Evolutionary conservation across 768 basidiomycete species (phyloP).

Genomic region (Podaxis sp.): DNA sequence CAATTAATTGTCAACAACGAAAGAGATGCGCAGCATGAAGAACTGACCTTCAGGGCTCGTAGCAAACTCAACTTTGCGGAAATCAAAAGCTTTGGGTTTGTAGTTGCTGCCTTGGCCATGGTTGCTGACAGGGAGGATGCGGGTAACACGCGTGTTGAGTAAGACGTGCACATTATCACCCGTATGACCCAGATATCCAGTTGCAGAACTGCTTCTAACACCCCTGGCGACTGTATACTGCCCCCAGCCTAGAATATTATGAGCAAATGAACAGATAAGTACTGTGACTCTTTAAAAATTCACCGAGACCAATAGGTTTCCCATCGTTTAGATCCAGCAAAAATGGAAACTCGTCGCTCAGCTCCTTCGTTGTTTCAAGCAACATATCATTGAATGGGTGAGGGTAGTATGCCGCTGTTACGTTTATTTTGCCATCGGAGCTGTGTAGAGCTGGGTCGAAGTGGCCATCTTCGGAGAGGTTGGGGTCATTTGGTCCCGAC

Average conservation of each 20-base stretch:
- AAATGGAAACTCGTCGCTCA: conserved; percentile 34
- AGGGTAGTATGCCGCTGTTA: conserved; percentile 25
- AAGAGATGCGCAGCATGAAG: neutral
- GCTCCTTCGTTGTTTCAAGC: conserved; percentile 27
- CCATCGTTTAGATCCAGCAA: conserved; percentile 44
- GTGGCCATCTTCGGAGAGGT: conserved; percentile 20
- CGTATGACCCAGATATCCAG: conserved; percentile 20
- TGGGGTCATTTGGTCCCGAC: conserved; percentile 15
- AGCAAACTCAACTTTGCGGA: conserved; percentile 4
- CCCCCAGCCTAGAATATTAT: conserved; percentile 18
- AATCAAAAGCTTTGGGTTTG: conserved; percentile 5
- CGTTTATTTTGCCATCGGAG: conserved; percentile 20
- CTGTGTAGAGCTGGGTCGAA: conserved; percentile 31
- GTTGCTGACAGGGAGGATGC: conserved; percentile 24
- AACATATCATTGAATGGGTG: conserved; percentile 14
- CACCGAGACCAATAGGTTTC: conserved; percentile 38
- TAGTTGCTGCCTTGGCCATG: conserved; percentile 26
- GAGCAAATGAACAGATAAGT: neutral
- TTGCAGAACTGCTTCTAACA: conserved; percentile 25
- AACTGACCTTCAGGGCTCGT: neutral
- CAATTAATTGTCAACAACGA: neutral
- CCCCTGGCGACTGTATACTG: conserved; percentile 22
- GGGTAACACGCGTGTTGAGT: conserved; percentile 4
- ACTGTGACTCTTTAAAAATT: conserved; percentile 2
- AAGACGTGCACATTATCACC: conserved; percentile 31